Percentiles rank a stretch among this genome's conserved stretches.
These are phyloP conservation scores for Barbarea vulgaris DNA, from an alignment of 345 rosid genomes.

Conservation along the genomic window DNA sequence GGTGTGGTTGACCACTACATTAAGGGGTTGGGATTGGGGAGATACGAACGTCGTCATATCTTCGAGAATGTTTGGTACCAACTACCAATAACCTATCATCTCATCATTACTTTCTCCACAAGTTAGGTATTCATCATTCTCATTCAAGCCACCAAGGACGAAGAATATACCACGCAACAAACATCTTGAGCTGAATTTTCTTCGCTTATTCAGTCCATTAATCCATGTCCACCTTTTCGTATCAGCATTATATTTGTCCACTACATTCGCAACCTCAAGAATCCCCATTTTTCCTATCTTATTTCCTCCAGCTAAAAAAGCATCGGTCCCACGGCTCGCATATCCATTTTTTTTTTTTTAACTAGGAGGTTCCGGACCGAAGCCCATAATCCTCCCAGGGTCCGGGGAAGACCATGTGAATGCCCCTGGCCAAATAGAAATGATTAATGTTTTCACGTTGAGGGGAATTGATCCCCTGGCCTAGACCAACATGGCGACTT, in stretches of 20 bases:
- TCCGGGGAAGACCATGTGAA: too few relatives aligned
- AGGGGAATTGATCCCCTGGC: too few relatives aligned
- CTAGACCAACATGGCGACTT: too few relatives aligned
- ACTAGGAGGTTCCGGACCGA: too few relatives aligned
- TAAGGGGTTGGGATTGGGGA: constrained; percentile 59
- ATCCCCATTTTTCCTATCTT: constrained; percentile 29
- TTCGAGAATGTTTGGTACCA: constrained; percentile 53
- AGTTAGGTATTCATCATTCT: constrained; percentile 44
- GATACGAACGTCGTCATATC: constrained; percentile 45
- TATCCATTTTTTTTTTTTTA: constrained; percentile 71
- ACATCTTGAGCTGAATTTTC: constrained; percentile 64
- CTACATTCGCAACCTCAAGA: constrained; percentile 46
- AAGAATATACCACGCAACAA: constrained; percentile 62
- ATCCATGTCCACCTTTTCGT: constrained; percentile 62
- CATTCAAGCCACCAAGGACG: constrained; percentile 65
- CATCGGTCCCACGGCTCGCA: constrained; percentile 54
- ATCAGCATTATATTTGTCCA: constrained; percentile 61
- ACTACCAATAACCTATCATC: constrained; percentile 50
- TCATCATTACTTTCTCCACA: constrained; percentile 36
- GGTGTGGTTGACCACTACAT: constrained; percentile 62
- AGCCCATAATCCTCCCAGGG: too few relatives aligned
- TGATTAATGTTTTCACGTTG: too few relatives aligned
- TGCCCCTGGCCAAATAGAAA: too few relatives aligned
- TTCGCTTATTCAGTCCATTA: constrained; percentile 45
- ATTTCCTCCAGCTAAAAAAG: constrained; percentile 67